Conservation (phyloP, 2,329 filamentous ascomycete genomes). For the Seiridium cupressi region DNA sequence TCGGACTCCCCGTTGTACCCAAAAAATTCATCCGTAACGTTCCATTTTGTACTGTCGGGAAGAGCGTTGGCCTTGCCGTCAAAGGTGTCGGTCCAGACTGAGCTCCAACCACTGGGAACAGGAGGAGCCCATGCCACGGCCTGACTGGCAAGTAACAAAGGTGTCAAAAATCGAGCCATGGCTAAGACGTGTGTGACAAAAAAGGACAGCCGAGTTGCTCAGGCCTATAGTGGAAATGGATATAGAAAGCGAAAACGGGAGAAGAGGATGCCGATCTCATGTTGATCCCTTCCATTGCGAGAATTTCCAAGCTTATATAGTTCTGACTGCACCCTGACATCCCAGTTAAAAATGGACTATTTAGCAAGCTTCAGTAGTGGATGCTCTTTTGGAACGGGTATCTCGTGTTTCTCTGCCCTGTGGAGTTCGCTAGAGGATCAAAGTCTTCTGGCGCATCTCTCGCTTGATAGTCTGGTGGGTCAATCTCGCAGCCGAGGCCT, state of each 20-base stretch:
- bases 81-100: not conserved
- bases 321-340: not conserved
- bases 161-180: not conserved
- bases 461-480: not conserved
- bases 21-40: conserved; percentile 1
- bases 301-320: not conserved
- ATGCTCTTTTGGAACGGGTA: not conserved
- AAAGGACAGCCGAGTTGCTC: not conserved
- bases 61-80: not conserved
- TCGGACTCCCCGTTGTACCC: conserved; percentile 8
- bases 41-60: not conserved
- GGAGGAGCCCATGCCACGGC: conserved; percentile 5
- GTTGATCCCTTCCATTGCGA: not conserved
- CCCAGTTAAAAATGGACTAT: not conserved
- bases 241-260: not conserved
- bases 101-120: not conserved
- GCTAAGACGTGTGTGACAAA: not conserved
- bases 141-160: not conserved
- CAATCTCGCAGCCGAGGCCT: not conserved
- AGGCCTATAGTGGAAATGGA: not conserved
- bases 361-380: not conserved
- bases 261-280: not conserved
- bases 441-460: not conserved
- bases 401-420: not conserved
- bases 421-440: not conserved